A percentile compares a stretch with the other conserved stretches of the same genome.
Evolutionary conservation across 768 basidiomycete species (phyloP).

Genomic region (Wakefieldia striispora): DNA sequence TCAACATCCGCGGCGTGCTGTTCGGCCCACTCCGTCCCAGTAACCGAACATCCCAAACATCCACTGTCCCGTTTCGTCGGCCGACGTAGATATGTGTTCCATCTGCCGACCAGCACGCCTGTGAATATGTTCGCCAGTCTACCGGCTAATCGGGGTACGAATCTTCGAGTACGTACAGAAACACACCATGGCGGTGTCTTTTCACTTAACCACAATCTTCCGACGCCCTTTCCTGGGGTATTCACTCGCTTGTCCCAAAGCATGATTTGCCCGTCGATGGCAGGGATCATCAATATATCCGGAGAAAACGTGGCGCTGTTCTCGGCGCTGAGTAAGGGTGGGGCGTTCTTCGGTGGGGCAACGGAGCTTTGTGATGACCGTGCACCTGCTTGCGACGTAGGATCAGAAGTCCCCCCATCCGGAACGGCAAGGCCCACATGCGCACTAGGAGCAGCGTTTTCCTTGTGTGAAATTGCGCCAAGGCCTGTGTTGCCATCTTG

Average conservation of each 20-base stretch:
- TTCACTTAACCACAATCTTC: constrained; percentile 84
- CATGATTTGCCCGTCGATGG: constrained; percentile 89
- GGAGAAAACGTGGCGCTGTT: constrained; percentile 67
- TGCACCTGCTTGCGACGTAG: constrained; percentile 14
- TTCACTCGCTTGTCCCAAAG: constrained; percentile 85
- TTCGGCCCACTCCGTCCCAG: constrained; percentile 60
- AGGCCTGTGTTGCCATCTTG: constrained; percentile 19
- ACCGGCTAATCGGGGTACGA: background rate
- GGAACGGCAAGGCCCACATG: constrained; percentile 29
- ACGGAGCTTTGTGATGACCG: constrained; percentile 36
- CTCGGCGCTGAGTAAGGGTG: constrained; percentile 64
- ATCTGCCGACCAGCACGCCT: constrained; percentile 95
- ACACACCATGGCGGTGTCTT: constrained; percentile 96
- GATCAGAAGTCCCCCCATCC: constrained; percentile 24
- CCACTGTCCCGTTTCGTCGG: constrained; percentile 84
- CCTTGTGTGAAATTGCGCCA: constrained; percentile 15
- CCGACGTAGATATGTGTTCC: constrained; percentile 90
- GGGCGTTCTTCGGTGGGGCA: constrained; percentile 70
- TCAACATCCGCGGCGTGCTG: constrained; percentile 73
- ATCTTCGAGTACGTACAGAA: constrained; percentile 57
- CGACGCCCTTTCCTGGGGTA: constrained; percentile 66
- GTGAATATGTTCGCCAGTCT: constrained; percentile 8
- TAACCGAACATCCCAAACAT: constrained; percentile 92
- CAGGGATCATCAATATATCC: constrained; percentile 84
- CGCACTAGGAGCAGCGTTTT: constrained; percentile 7